phyloP scores from a whole-genome alignment of 1,139 yeast genomes.

The Maudiozyma humilis region DNA sequence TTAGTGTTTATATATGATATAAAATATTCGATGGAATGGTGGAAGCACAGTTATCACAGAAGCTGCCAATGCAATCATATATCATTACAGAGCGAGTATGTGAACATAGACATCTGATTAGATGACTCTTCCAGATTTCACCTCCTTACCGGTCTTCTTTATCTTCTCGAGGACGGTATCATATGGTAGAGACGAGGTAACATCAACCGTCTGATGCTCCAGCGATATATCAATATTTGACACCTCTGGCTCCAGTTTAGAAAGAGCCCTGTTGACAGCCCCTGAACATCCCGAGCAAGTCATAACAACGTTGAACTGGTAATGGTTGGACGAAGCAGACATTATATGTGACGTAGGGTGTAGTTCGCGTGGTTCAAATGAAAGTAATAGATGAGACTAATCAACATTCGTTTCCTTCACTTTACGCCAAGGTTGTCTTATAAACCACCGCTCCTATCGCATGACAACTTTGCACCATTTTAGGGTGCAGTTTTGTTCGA shows the following conservation, averaged over 20 bases:
- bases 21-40: no score
- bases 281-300: slow-evolving; percentile 80
- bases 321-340: slow-evolving; percentile 39
- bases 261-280: slow-evolving; percentile 76
- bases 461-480: background rate
- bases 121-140: slow-evolving; percentile 52
- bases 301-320: slow-evolving; percentile 75
- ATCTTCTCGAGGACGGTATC: slow-evolving; percentile 74
- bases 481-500: background rate
- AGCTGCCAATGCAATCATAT: no score
- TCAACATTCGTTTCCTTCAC: no score
- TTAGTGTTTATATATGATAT: no score
- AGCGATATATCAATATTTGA: slow-evolving; percentile 63
- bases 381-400: no score
- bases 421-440: background rate
- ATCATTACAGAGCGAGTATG: no score
- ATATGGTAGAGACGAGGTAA: slow-evolving; percentile 55
- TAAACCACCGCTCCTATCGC: no score
- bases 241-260: slow-evolving; percentile 62
- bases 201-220: slow-evolving; percentile 76
- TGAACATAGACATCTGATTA: no score
- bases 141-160: slow-evolving; percentile 84
- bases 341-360: background rate
- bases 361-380: no score
- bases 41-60: no score